Evolutionary conservation across 768 basidiomycete species (phyloP).

Genomic region (Mrakia blollopis): DNA sequence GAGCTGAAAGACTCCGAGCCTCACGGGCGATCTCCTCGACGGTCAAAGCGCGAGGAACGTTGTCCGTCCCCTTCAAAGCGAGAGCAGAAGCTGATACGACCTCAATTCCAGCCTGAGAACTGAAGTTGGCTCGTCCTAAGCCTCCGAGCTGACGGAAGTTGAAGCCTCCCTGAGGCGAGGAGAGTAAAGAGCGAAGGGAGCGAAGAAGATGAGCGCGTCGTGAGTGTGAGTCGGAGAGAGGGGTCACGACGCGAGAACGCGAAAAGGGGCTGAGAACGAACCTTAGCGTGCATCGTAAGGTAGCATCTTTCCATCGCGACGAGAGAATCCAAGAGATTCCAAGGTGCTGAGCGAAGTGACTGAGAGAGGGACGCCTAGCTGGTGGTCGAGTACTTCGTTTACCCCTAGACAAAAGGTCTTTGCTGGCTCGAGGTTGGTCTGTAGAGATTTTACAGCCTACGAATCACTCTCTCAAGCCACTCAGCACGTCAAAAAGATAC

Average conservation of each 20-base stretch:
- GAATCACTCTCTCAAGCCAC: too few relatives aligned
- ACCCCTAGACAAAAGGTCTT: too few relatives aligned
- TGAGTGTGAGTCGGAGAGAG: too few relatives aligned
- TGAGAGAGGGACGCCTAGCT: too few relatives aligned
- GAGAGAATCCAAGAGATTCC: too few relatives aligned
- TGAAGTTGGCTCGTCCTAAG: slow-evolving; percentile 22
- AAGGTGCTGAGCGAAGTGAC: too few relatives aligned
- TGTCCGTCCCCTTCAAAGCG: slow-evolving; percentile 5
- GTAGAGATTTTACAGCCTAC: too few relatives aligned
- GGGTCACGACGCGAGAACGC: not conserved
- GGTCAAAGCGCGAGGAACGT: slow-evolving; percentile 5
- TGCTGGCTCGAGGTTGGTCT: too few relatives aligned
- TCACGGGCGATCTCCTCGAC: slow-evolving; percentile 25
- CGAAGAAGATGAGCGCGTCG: too few relatives aligned
- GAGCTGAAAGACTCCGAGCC: too few relatives aligned
- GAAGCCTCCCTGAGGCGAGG: not conserved
- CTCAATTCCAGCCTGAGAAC: slow-evolving; percentile 6
- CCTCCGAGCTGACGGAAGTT: slow-evolving; percentile 21
- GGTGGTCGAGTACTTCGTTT: too few relatives aligned
- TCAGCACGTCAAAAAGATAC: too few relatives aligned
- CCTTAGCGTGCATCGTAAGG: slow-evolving; percentile 21
- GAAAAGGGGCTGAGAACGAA: not conserved
- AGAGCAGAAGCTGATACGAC: slow-evolving; percentile 10
- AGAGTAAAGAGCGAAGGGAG: not conserved
- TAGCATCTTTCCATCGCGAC: slow-evolving; percentile 20